Percentiles rank a stretch among this genome's conserved stretches.
Conservation (phyloP, 2,329 filamentous ascomycete genomes). For the Fusarium guadeloupense region DNA sequence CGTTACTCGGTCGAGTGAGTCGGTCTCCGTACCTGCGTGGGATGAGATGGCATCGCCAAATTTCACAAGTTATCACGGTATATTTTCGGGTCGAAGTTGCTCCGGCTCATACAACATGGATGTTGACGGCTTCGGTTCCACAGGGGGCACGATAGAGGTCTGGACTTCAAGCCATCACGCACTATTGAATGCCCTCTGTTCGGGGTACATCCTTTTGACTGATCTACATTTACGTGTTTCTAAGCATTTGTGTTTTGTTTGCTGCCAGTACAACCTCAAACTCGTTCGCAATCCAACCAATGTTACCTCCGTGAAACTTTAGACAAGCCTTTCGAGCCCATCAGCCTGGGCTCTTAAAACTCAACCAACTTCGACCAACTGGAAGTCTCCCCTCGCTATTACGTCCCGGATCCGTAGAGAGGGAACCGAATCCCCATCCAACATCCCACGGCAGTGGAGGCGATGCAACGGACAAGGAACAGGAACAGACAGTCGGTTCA, state of each 20-base stretch:
- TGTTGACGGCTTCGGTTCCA: slow-evolving; percentile 3
- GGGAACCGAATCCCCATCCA: slow-evolving; percentile 20
- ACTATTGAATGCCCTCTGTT: slow-evolving; percentile 9
- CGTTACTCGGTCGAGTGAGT: not conserved
- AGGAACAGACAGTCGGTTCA: slow-evolving; percentile 14
- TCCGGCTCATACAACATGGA: not conserved
- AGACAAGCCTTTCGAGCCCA: slow-evolving; percentile 11
- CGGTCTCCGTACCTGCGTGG: not conserved
- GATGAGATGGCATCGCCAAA: slow-evolving; percentile 3
- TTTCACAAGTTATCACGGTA: not conserved
- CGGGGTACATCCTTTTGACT: not conserved
- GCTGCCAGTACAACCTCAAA: slow-evolving; percentile 5
- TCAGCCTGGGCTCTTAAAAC: slow-evolving; percentile 9
- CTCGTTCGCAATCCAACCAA: too few relatives aligned
- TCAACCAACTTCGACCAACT: not conserved
- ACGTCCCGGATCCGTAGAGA: not conserved
- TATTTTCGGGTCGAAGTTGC: slow-evolving; percentile 15
- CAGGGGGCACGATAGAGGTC: slow-evolving; percentile 1
- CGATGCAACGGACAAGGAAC: slow-evolving; percentile 1
- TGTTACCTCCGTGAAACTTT: slow-evolving; percentile 6
- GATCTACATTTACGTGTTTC: not conserved
- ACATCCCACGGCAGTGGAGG: slow-evolving; percentile 34
- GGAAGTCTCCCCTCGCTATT: not conserved
- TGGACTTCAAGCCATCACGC: slow-evolving; percentile 8
- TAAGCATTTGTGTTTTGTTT: too few relatives aligned